Evolutionary conservation across 768 basidiomycete genomes (phyloP).

Genomic region (Pulveroboletus sp.): DNA sequence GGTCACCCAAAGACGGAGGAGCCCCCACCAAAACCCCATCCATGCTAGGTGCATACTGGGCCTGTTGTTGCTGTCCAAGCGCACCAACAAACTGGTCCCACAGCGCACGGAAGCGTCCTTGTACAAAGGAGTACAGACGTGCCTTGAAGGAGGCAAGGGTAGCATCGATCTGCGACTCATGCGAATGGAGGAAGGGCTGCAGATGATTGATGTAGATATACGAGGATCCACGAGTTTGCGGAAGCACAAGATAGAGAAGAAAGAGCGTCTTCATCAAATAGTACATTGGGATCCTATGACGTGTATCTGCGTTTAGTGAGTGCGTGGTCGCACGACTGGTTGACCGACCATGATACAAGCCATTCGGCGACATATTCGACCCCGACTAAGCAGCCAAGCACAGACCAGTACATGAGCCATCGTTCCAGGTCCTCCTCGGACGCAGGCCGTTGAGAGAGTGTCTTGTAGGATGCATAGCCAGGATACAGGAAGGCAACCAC

Average conservation of each 20-base stretch:
- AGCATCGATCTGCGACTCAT: conserved; percentile 83
- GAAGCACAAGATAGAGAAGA: conserved; percentile 85
- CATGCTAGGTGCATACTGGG: conserved; percentile 13
- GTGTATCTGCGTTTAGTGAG: conserved; percentile 8
- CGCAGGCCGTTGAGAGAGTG: conserved; percentile 80
- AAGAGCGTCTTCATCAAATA: conserved; percentile 75
- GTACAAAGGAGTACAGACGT: conserved; percentile 57
- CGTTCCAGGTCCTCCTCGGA: conserved; percentile 81
- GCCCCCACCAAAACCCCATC: conserved; percentile 27
- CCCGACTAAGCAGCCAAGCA: conserved; percentile 74
- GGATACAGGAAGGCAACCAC: conserved; percentile 82
- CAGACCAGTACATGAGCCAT: conserved; percentile 99
- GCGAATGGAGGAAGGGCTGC: conserved; percentile 74
- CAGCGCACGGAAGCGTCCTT: conserved; percentile 53
- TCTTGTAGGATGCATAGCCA: conserved; percentile 95
- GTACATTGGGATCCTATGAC: conserved; percentile 83
- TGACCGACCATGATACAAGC: conserved; percentile 75
- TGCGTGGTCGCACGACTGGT: conserved; percentile 6
- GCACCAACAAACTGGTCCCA: conserved; percentile 62
- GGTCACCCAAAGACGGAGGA: conserved; percentile 46
- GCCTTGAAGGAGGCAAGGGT: conserved; percentile 62
- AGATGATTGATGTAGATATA: conserved; percentile 79
- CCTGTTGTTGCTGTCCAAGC: conserved; percentile 40
- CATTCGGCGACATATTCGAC: conserved; percentile 85
- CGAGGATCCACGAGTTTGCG: conserved; percentile 84